phyloP scores from a whole-genome alignment of 2,329 filamentous ascomycete genomes.

The Aureobasidium sp. region DNA sequence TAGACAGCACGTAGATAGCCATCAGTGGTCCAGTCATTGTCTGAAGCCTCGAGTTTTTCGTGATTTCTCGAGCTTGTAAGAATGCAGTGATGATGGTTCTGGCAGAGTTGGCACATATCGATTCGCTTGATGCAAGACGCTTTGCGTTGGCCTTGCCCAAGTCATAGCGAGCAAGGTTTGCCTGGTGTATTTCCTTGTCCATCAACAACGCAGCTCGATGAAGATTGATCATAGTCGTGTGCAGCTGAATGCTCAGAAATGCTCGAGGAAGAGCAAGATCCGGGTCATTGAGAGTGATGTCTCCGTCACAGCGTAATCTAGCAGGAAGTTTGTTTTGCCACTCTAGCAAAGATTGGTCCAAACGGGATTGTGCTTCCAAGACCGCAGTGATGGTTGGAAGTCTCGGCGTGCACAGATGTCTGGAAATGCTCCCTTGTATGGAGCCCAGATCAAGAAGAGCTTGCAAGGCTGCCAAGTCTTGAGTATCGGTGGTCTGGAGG shows the following conservation, averaged over 20 bases:
- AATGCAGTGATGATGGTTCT: constrained; percentile 3
- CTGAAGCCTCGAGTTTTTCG: neutral
- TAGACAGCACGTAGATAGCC: constrained; percentile 8
- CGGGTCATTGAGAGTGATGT: constrained; percentile 13
- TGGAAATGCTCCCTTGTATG: neutral
- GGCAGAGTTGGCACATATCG: constrained; percentile 2
- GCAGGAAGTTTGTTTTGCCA: neutral
- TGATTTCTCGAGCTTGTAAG: neutral
- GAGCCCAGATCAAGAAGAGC: neutral
- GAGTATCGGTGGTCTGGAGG: neutral
- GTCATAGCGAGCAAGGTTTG: neutral
- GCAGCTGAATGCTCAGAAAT: neutral
- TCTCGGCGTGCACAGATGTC: neutral
- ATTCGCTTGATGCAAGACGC: neutral
- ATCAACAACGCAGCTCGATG: constrained; percentile 10
- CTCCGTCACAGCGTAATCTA: neutral
- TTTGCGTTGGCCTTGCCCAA: neutral
- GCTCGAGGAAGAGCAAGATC: neutral
- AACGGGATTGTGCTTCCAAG: neutral
- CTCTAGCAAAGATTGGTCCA: neutral
- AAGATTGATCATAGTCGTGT: constrained; percentile 4
- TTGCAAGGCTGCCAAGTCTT: neutral
- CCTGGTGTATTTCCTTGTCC: neutral
- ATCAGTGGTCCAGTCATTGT: neutral
- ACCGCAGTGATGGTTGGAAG: neutral